Evolutionary conservation across 345 rosid genomes (phyloP), one percentile per base, ranked within the genome.

Genomic region (Syzygium jambos): DNA sequence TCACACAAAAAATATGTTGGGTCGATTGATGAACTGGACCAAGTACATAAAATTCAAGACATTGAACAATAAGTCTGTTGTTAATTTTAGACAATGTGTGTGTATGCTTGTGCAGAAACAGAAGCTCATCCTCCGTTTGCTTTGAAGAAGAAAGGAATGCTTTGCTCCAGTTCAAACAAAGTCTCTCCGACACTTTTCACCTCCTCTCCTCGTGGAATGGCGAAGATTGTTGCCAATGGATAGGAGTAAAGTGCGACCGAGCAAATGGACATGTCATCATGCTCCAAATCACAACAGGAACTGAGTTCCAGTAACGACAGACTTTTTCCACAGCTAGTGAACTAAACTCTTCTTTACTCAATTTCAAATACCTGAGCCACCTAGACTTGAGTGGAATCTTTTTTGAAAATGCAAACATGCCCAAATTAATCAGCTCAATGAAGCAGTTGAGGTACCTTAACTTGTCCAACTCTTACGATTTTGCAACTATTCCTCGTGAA

Each of bases 181-280:
- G 85, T 38, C 17, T 86, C 63, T 38, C 53, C 0, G 22, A 78
- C 29, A 4, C 12, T 5, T 23, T 7, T 9, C 27, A 11, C 5
- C 15, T 86, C 51, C 7, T 86, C n/a, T 25, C 29, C 15, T 78
- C 77, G 0, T 86, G 85, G 88, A 13, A 21, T 3, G 53, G 43
- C 0, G 1, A n/a, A 27, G 85, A 78, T 54, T 54, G 88, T 84
- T 86, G 88, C 53, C 27, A 10, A 43, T 11, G 85, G 88, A 25
- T 55, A 1, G 46, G 73, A 52, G 84, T 86, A 19, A 52, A 30
- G 3, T 86, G 88, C 10, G 14, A 52, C n/a, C 52, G 34, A 30
- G 85, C 85, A 51, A 86, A 55, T 25, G 53, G 88, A 53, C 88
- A 78, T 78, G 88, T 86, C 7, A 16, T 78, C 88, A 15, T 23